A percentile compares a stretch with the other conserved stretches of the same genome.
These are phyloP conservation scores for Globisporangium ultimum DNA, from an alignment of 352 stramenopile genomes.

Conservation along the genomic window DNA sequence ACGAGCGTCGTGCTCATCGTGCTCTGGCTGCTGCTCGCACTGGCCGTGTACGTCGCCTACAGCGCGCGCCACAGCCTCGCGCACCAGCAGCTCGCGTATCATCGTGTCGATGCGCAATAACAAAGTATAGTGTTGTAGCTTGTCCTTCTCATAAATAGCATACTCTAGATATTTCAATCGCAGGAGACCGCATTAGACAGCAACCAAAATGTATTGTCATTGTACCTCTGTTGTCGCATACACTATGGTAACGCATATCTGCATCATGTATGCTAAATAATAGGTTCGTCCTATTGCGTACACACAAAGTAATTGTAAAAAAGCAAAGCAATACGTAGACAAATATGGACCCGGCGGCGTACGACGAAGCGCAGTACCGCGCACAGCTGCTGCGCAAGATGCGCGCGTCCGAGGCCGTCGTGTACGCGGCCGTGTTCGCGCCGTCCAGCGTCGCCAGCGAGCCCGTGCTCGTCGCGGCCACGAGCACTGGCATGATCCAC, in stretches of 20 bases:
- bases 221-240: not conserved
- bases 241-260: not conserved
- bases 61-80: slow-evolving; percentile 68
- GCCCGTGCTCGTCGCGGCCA: slow-evolving; percentile 58
- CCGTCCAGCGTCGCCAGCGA: slow-evolving; percentile 24
- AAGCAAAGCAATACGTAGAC: not conserved
- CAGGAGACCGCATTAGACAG: not conserved
- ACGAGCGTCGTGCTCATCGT: slow-evolving; percentile 59
- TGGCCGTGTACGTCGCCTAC: slow-evolving; percentile 69
- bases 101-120: slow-evolving; percentile 37
- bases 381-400: slow-evolving; percentile 50
- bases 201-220: not conserved
- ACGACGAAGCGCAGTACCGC: slow-evolving; percentile 52
- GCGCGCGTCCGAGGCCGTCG: slow-evolving; percentile 42
- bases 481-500: slow-evolving; percentile 58
- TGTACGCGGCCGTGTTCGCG: slow-evolving; percentile 54
- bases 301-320: not conserved
- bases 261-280: not conserved
- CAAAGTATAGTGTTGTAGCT: not conserved
- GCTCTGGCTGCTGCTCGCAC: slow-evolving; percentile 64
- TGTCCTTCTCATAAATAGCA: not conserved
- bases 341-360: slow-evolving; percentile 56
- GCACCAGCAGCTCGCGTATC: slow-evolving; percentile 63
- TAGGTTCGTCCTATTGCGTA: too few species aligned
- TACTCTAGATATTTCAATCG: not conserved